Conservation (phyloP, 805 yeast genomes). For the Candida nitratophila region DNA sequence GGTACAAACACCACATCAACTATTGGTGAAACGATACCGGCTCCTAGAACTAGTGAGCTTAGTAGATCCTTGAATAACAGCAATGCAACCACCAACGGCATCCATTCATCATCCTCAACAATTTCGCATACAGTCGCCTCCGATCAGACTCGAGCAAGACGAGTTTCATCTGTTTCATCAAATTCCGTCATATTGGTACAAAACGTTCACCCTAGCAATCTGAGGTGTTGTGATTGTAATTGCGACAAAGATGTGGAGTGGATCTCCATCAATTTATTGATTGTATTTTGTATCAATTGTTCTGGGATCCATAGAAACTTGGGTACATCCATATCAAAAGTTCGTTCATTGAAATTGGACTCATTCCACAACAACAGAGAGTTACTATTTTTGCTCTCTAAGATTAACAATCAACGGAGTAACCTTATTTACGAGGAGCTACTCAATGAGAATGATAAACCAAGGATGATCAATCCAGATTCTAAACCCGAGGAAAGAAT, state of each 20-base stretch:
- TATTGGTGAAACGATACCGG: not conserved
- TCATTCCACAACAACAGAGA: slow-evolving; percentile 47
- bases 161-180: slow-evolving; percentile 28
- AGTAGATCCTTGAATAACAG: not conserved
- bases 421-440: slow-evolving; percentile 58
- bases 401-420: slow-evolving; percentile 44
- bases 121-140: not conserved
- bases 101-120: not conserved
- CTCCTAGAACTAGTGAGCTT: too few relatives aligned
- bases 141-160: slow-evolving; percentile 12
- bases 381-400: slow-evolving; percentile 42
- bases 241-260: slow-evolving; percentile 64
- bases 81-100: not conserved
- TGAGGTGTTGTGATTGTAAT: slow-evolving; percentile 75
- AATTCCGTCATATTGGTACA: slow-evolving; percentile 32
- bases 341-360: slow-evolving; percentile 74
- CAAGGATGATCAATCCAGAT: slow-evolving; percentile 19
- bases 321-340: slow-evolving; percentile 76
- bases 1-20: too few relatives aligned
- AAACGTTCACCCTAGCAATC: slow-evolving; percentile 44
- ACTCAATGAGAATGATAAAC: slow-evolving; percentile 10
- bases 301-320: slow-evolving; percentile 83
- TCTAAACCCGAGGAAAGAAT: slow-evolving; percentile 42
- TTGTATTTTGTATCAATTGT: slow-evolving; percentile 75
- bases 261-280: slow-evolving; percentile 72